Percentiles rank a stretch among this genome's conserved stretches.
phyloP scores from a whole-genome alignment of 108 stramenopile genomes.

The Cyclotella atomus region DNA sequence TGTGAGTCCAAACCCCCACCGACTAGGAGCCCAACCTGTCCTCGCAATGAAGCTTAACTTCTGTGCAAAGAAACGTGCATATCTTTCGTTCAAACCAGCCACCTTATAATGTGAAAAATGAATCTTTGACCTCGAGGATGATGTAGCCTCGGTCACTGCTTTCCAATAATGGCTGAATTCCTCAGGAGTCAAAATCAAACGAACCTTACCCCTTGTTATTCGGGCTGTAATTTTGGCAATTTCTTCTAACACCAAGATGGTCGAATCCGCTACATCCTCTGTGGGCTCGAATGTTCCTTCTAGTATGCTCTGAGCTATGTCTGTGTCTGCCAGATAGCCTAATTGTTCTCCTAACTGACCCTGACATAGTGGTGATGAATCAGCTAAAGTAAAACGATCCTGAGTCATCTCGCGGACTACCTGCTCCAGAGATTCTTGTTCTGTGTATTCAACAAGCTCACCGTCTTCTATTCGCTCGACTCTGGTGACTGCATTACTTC shows the following conservation, averaged over 20 bases:
- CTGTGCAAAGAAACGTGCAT: background rate
- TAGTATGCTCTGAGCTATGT: background rate
- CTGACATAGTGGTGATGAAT: background rate
- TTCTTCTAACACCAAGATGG: background rate
- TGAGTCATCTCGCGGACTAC: slow-evolving; percentile 3
- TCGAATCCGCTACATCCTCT: background rate
- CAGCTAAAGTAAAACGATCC: background rate
- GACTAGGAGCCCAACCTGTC: background rate
- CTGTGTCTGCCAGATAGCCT: background rate
- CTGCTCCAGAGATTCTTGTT: background rate
- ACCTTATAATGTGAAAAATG: slow-evolving; percentile 22
- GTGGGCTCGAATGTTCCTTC: background rate
- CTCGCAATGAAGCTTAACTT: background rate
- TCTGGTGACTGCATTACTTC: background rate
- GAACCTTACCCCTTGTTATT: background rate
- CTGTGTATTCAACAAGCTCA: background rate
- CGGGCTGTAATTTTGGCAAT: background rate
- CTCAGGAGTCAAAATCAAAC: background rate
- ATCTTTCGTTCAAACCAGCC: background rate
- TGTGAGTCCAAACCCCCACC: slow-evolving; percentile 15
- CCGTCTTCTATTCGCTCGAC: slow-evolving; percentile 7
- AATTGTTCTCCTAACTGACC: background rate
- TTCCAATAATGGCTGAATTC: slow-evolving; percentile 12
- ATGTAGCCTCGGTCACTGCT: background rate
- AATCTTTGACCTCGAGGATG: background rate